Evolutionary conservation across 306 rosid genomes (phyloP).

Genomic region (Mimosa pudica): DNA sequence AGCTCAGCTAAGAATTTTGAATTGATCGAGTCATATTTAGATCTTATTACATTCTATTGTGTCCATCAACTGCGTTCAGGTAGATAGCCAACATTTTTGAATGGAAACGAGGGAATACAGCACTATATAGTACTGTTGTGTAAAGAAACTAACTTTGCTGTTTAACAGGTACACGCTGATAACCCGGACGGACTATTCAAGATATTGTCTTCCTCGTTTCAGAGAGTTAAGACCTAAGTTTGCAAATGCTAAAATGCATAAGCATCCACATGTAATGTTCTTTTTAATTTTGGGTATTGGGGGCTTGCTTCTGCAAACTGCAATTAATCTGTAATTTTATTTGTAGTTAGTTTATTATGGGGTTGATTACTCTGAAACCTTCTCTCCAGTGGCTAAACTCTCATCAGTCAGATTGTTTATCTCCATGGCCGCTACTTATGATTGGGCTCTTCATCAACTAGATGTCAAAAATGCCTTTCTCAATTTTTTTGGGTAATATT

Average conservation of each 20-base stretch:
- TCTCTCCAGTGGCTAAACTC: no score
- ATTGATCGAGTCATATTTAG: not conserved
- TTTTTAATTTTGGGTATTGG: slow-evolving; percentile 10
- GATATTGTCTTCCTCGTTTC: slow-evolving; percentile 84
- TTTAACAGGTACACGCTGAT: slow-evolving; percentile 86
- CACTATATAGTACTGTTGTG: not conserved
- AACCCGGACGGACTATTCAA: slow-evolving; percentile 93
- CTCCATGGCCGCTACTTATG: no score
- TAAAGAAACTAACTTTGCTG: slow-evolving; percentile 14
- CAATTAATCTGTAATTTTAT: slow-evolving; percentile 8
- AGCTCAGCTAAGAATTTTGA: not conserved
- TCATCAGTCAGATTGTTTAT: no score
- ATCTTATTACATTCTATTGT: slow-evolving; percentile 4
- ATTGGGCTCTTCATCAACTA: no score
- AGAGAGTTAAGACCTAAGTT: slow-evolving; percentile 47
- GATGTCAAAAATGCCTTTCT: no score
- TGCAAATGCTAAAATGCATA: not conserved
- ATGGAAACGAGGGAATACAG: slow-evolving; percentile 21
- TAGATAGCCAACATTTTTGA: not conserved
- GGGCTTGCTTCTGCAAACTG: slow-evolving; percentile 19
- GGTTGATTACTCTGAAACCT: no score
- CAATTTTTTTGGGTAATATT: not conserved
- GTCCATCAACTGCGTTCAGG: no score
- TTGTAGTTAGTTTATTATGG: slow-evolving; percentile 2
- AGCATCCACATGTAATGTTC: slow-evolving; percentile 7